Conservation (phyloP, 257 asterid genomes). For the Ilex asprella region DNA sequence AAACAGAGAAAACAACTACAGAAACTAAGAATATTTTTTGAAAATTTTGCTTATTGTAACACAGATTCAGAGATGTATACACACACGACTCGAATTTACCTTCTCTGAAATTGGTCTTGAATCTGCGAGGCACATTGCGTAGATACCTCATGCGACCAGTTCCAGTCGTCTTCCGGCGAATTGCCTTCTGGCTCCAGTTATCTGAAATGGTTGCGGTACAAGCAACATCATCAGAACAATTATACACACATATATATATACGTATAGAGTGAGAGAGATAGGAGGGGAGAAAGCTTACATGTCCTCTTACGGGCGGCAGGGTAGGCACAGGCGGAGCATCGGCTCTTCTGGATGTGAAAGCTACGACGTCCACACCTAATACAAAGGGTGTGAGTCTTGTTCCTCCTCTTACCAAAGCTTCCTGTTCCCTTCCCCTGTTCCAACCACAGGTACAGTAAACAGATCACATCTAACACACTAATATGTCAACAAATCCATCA, state of each 20-base stretch:
- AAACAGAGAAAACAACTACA: neutral
- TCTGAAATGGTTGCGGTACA: conserved; percentile 17
- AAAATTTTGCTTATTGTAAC: neutral
- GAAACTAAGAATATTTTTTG: too few species aligned
- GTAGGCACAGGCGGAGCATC: conserved; percentile 57
- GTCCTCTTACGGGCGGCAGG: conserved; percentile 54
- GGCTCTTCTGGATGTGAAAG: conserved; percentile 57
- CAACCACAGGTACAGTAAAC: neutral
- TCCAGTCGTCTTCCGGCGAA: conserved; percentile 68
- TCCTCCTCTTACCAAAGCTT: conserved; percentile 57
- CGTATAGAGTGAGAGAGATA: neutral
- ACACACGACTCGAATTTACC: conserved; percentile 18
- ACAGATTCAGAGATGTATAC: neutral
- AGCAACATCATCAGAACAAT: neutral
- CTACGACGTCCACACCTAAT: conserved; percentile 58
- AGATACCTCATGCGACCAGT: conserved; percentile 77
- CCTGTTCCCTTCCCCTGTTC: conserved; percentile 57
- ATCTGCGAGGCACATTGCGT: conserved; percentile 63
- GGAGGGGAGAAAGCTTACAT: conserved; percentile 17
- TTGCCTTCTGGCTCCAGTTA: conserved; percentile 75
- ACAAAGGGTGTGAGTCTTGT: conserved; percentile 53
- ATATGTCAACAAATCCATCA: neutral
- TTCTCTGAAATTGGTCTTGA: conserved; percentile 75
- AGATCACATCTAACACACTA: neutral
- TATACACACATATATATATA: neutral